Conservation (phyloP, 164 flowering plant genomes). For the Vitis rupestris region DNA sequence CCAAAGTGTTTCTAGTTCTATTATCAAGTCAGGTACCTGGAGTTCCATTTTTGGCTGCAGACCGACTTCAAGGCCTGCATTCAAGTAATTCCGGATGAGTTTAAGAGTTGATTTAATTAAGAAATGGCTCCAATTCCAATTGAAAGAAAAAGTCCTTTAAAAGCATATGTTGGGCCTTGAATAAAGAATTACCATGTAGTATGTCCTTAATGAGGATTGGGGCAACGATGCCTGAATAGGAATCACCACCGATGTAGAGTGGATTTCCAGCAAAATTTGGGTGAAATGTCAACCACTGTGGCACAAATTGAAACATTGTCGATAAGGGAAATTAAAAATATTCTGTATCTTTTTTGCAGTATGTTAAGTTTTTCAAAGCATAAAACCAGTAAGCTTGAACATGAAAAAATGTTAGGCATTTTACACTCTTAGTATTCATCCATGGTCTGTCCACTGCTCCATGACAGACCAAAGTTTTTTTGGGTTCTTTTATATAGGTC, state of each 20-base stretch:
- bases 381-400: too few species aligned
- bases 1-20: too few species aligned
- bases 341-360: not conserved
- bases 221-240: constrained; percentile 41
- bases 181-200: constrained; percentile 22
- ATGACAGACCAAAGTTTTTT: too few species aligned
- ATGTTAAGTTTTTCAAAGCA: too few species aligned
- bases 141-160: too few species aligned
- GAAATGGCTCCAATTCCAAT: too few species aligned
- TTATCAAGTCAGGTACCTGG: constrained; percentile 8
- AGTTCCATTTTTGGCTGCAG: constrained; percentile 20
- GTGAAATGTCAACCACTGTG: constrained; percentile 45
- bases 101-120: too few species aligned
- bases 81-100: not conserved
- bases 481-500: too few species aligned
- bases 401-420: too few species aligned
- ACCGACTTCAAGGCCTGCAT: constrained; percentile 25
- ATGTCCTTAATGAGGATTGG: constrained; percentile 32
- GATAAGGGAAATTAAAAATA: not conserved
- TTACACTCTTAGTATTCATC: too few species aligned
- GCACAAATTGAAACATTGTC: not conserved
- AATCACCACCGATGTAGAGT: constrained; percentile 45
- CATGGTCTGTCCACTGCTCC: too few species aligned
- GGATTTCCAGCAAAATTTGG: constrained; percentile 30
- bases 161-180: too few species aligned